Evolutionary conservation across 176 grass and related monocot genomes (phyloP), one percentile per base, ranked within the genome.

Genomic region (Eremochloa ophiuroides): DNA sequence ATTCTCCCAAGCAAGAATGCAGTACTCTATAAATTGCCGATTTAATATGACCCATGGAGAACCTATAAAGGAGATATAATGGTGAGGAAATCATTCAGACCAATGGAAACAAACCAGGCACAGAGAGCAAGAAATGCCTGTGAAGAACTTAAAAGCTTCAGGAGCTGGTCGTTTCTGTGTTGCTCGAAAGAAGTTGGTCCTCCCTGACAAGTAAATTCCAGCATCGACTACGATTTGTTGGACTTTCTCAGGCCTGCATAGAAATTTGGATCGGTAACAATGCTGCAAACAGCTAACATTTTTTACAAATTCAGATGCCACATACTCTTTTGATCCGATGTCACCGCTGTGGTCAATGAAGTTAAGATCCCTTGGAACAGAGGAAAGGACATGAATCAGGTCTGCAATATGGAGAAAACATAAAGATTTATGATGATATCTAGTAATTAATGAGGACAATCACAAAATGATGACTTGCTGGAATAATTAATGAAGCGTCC

Each of bases 141-240:
- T 98, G 75, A 98, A 95, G 84, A 98, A 93, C 65, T 89, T 95
- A 83, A 95, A 98, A 84, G 96, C 85, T 60, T 93, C 92, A 28
- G 95, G 96, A 74, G 79, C 71, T 72, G 89, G 79, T 23, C 96
- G 86, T 58, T 91, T 93, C 75, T 93, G 79, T 75, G 90, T 86
- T 72, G 84, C 96, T 91, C 88, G 88, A 35, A 98, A 91, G 77
- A 85, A 91, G 67, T 93, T 85, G 23, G 90, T 98, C 85, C 96
- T 92, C 56, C 93, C 91, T 7, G 88, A 83, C 88, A 98, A 83
- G 80, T 98, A 98, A 83, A 98, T 84, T 73, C 96, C 93, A n/a
- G 96, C 96, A 85, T 98, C 90, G 14, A 95, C 92, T 93, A 98
- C 95, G 79, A 98, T 91, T 64, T 91, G 85, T 81, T 93, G 90